Evolutionary conservation across 2,329 filamentous ascomycete genomes (phyloP).

Genomic region (Rutstroemia sp.): DNA sequence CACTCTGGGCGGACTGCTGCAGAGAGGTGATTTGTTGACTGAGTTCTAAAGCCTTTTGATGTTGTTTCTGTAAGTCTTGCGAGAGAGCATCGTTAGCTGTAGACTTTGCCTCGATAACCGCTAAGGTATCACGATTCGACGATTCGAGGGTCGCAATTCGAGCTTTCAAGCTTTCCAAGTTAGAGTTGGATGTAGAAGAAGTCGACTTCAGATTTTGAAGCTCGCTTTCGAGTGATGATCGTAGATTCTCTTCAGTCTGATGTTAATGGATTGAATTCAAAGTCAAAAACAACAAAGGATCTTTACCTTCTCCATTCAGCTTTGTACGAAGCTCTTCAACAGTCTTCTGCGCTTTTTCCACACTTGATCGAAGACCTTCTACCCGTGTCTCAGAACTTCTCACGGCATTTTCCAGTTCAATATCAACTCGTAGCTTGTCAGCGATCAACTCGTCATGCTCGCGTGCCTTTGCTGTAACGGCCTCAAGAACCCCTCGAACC

Average conservation of each 20-base stretch:
- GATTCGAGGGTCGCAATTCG: constrained; percentile 83
- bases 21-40: constrained; percentile 74
- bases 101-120: constrained; percentile 84
- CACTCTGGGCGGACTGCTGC: constrained; percentile 76
- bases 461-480: constrained; percentile 70
- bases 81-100: constrained; percentile 78
- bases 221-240: constrained; percentile 72
- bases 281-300: not conserved
- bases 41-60: constrained; percentile 79
- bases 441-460: constrained; percentile 77
- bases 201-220: constrained; percentile 71
- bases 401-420: constrained; percentile 87
- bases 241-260: constrained; percentile 56
- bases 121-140: constrained; percentile 84
- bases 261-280: not conserved
- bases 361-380: constrained; percentile 71
- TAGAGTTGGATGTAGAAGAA: constrained; percentile 64
- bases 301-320: constrained; percentile 71
- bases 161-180: constrained; percentile 68
- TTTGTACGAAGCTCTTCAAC: constrained; percentile 75
- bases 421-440: constrained; percentile 81
- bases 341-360: constrained; percentile 79
- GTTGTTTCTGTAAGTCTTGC: constrained; percentile 79
- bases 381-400: constrained; percentile 76
- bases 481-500: constrained; percentile 65